phyloP scores from a whole-genome alignment of 805 yeast genomes.

The Kodamaea neixiangensis region DNA sequence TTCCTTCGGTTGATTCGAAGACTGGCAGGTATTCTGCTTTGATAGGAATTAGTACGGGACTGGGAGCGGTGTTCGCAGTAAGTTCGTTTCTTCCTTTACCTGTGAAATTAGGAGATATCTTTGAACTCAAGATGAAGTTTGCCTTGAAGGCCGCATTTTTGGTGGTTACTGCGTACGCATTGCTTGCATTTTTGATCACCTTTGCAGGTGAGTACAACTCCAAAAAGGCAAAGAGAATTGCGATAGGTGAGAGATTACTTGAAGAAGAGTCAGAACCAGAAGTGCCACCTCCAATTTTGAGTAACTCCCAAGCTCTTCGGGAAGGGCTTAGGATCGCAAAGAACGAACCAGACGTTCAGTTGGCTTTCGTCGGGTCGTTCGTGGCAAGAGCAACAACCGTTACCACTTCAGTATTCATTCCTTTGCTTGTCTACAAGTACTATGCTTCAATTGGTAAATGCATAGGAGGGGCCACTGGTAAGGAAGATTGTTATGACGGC shows the following conservation, averaged over 20 bases:
- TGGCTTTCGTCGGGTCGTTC: conserved; percentile 61
- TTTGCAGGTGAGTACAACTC: conserved; percentile 48
- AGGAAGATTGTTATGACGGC: conserved; percentile 57
- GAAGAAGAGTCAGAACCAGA: conserved; percentile 12
- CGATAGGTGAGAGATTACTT: conserved; percentile 15
- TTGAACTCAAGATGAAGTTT: conserved; percentile 32
- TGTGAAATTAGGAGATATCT: conserved; percentile 42
- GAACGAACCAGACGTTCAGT: conserved; percentile 18
- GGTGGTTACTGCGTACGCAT: conserved; percentile 46
- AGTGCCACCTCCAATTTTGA: background rate
- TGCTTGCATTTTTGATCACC: conserved; percentile 40
- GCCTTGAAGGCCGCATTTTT: conserved; percentile 52
- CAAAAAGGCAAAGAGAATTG: conserved; percentile 29
- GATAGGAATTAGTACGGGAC: conserved; percentile 62
- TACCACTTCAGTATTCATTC: conserved; percentile 59
- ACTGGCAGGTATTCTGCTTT: conserved; percentile 51
- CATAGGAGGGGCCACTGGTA: conserved; percentile 18
- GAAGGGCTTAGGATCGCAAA: conserved; percentile 16
- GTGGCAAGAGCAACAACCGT: conserved; percentile 67
- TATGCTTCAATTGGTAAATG: conserved; percentile 55
- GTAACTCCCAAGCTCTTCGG: conserved; percentile 1
- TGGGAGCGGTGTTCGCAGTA: conserved; percentile 69
- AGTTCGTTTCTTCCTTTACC: conserved; percentile 58
- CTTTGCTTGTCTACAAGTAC: conserved; percentile 60
- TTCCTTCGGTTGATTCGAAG: background rate